Evolutionary conservation across 495 filamentous ascomycete species (phyloP).

Genomic region (Friedmanniomyces endolithicus): DNA sequence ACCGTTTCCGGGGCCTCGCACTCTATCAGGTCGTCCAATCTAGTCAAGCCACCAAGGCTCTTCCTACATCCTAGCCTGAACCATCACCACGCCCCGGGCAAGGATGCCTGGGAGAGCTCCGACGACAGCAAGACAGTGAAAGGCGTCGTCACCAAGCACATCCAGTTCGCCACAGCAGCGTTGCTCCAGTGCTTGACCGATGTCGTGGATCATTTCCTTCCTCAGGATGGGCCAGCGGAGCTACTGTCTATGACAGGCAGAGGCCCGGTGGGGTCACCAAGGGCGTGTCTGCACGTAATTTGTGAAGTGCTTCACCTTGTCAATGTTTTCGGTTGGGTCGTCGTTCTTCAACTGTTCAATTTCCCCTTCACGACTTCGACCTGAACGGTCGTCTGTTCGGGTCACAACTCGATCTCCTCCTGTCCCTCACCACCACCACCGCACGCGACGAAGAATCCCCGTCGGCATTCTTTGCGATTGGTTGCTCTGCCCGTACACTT

Average conservation of each 20-base stretch:
- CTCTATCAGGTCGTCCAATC: background rate
- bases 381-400: no score
- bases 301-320: background rate
- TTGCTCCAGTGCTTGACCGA: background rate
- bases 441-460: no score
- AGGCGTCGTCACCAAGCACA: background rate
- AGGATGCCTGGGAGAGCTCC: background rate
- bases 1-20: no score
- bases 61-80: background rate
- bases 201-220: conserved; percentile 8
- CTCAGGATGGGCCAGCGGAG: conserved; percentile 2
- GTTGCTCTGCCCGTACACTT: no score
- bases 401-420: no score
- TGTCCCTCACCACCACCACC: no score
- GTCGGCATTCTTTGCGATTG: no score
- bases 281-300: background rate
- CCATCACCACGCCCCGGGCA: background rate
- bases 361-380: background rate
- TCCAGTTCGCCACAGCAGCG: conserved; percentile 3
- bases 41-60: background rate
- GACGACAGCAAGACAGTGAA: background rate
- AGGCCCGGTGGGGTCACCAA: background rate
- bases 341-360: background rate
- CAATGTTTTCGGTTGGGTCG: background rate
- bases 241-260: background rate